These are phyloP conservation scores for Groenewaldozyma tartarivorans DNA, from an alignment of 805 yeast species.

Conservation along the genomic window DNA sequence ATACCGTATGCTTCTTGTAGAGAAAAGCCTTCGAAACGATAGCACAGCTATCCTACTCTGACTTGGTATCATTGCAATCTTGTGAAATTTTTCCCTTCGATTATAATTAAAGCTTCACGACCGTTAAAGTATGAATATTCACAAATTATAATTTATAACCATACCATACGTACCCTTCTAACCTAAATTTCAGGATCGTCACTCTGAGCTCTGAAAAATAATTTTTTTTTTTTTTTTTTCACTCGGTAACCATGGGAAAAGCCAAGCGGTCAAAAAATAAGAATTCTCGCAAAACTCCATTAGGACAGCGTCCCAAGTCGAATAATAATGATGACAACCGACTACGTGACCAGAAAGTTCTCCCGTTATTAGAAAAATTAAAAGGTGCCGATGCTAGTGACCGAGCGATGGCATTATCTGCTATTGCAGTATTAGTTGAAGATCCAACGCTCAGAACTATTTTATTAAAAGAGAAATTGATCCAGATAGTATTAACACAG, in stretches of 20 bases:
- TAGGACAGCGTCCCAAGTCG: conserved; percentile 12
- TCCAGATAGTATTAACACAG: conserved; percentile 54
- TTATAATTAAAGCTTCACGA: too few species aligned
- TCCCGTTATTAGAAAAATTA: conserved; percentile 60
- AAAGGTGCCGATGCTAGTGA: conserved; percentile 59
- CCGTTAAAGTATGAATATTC: too few species aligned
- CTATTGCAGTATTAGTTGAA: conserved; percentile 62
- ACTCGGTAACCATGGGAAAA: conserved; percentile 14
- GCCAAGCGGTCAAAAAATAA: conserved; percentile 13
- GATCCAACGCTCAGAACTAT: conserved; percentile 53
- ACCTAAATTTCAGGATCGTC: too few species aligned
- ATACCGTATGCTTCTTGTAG: too few species aligned
- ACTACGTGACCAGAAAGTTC: conserved; percentile 46
- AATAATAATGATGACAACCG: conserved; percentile 36
- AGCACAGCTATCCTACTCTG: too few species aligned
- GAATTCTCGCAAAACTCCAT: conserved; percentile 1
- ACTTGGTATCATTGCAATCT: too few species aligned
- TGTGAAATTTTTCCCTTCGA: too few species aligned
- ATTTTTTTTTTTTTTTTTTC: not conserved
- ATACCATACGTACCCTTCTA: too few species aligned
- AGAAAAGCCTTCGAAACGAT: too few species aligned
- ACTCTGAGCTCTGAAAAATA: not conserved
- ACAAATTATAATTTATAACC: too few species aligned
- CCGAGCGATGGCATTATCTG: conserved; percentile 64
- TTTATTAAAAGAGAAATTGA: conserved; percentile 61